Evolutionary conservation across 495 filamentous ascomycete genomes (phyloP), one percentile per base, ranked within the genome.

Genomic region (Hypoxylon fragiforme): DNA sequence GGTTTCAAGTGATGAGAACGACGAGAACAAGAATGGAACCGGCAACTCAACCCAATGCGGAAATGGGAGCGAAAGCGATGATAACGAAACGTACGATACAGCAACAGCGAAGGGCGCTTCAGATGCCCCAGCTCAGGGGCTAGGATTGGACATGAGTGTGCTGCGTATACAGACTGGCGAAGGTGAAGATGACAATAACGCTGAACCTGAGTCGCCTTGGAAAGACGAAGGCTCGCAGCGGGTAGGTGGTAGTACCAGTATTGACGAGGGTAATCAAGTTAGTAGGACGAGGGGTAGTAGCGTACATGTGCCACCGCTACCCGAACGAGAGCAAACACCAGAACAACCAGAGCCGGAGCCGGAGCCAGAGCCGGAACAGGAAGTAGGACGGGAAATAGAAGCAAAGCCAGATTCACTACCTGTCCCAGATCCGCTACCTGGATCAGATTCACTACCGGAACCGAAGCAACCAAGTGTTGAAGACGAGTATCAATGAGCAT

Each of bases 201-300:
- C 4, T n/a, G 41, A 47, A 8, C 11, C 46, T 2, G 52, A 61
- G 8, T 60, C 58, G 3, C 65, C 62, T 13, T 62, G 54, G 65
- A 60, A 46, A 30, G 52, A 63, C 34, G 62, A 62, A 9, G 51
- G 50, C 5, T 8, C 56, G 18, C 50, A 35, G 18, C 30, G 18
- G 16, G 34, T 19, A 39, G 16, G 26, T 7, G 14, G 36, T 2
- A 44, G 37, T n/a, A n/a, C n/a, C n/a, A n/a, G n/a, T n/a, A n/a
- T n/a, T n/a, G n/a, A n/a, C n/a, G n/a, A n/a, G n/a, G n/a, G n/a
- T n/a, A n/a, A n/a, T n/a, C n/a, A n/a, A n/a, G n/a, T n/a, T 3
- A 37, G 22, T 15, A 42, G 24, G 21, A 51, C 43, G 12, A 49
- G 43, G 9, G 40, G 28, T 30, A 39, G 16, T 13, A 44, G 28